Evolutionary conservation across 2,329 filamentous ascomycete genomes (phyloP), one percentile per base, ranked within the genome.

Genomic region (Curvularia spicifera): DNA sequence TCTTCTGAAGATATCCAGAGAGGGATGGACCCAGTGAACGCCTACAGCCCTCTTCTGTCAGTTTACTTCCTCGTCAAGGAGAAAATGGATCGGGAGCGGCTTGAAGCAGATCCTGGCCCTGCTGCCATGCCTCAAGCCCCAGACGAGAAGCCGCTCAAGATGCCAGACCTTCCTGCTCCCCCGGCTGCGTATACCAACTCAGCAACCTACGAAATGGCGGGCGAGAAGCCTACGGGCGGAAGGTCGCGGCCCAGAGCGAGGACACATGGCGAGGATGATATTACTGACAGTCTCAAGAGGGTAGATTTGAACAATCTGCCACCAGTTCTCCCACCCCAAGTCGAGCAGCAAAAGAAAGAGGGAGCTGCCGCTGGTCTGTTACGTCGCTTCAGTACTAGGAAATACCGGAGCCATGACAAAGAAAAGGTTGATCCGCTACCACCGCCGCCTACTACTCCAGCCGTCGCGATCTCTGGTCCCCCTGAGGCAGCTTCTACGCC

Each of bases 11-110:
- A 90, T 4, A 83, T 98, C 18, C 88, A 91, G 64, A 80, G 94
- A 33, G 93, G 93, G 10, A 86, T 85, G 56, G 95, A 99, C 71
- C 93, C 95, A 0, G 80, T 96, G 57, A 98, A 98, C 75, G 95
- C 95, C 4, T 99, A 91, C 75, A 94, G 91, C 69, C 95, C 95
- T 7, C 82, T 98, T 13, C 83, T 98, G 7, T 98, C 95, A 1
- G 89, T 99, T 13, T 99, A 99, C 77, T 96, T 96, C 71, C 85
- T 99, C 3, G 95, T 97, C n/a, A 89, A 87, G 66, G 95, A 99
- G 80, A 98, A 98, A 79, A 87, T 92, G 63, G 91, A 96, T 49
- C 87, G 91, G 35, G 93, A 98, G 70, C 78, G 81, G 45, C 73
- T 80, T 24, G 84, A 87, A 66, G 75, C 79, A 37, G 88, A 87